Evolutionary conservation across 441 rosid genomes (phyloP), one percentile per base, ranked within the genome.

Genomic region (Pelargonium cotyledonis): DNA sequence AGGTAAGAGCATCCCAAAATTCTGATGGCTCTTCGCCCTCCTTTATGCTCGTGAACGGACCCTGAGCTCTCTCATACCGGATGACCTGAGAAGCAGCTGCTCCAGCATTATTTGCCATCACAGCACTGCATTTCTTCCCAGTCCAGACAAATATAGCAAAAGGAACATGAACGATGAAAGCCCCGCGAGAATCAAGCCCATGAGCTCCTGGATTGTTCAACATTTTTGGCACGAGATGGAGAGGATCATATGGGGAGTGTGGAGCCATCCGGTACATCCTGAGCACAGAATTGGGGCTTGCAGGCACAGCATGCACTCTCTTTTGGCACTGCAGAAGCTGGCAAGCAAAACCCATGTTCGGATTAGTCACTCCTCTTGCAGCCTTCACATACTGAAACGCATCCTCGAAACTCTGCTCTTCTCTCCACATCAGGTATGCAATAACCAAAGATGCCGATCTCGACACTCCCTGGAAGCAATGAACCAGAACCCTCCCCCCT

Each of bases 351-450:
- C 95, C 95, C 81, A 88, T 87, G 67, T 89, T 89, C 6, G 95
- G 95, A 63, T 89, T 84, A 0, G 95, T 84, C 66, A 89, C 88
- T 23, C 92, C 90, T 69, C 92, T 76, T 1, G 92, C 90, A n/a
- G 89, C 88, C 85, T 87, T 89, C 64, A 89, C 95, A 66, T 73
- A 81, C 40, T 81, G 92, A 77, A 89, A 89, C 0, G 95, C 95
- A 63, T 87, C 92, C 58, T 89, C 90, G 68, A 89, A 89, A 76
- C 87, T 87, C 81, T 85, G 95, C 26, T 90, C 86, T 43, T 89
- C 78, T 78, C 88, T 85, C 92, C 95, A 89, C 90, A 87, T 89
- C 53, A 87, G 86, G 80, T 89, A 89, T 1, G 92, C 95, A 69
- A 89, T 89, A 65, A 87, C 95, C 81, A 89, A 69, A 40, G 92